Conservation (phyloP, 257 asterid genomes). For the Prunella vulgaris region DNA sequence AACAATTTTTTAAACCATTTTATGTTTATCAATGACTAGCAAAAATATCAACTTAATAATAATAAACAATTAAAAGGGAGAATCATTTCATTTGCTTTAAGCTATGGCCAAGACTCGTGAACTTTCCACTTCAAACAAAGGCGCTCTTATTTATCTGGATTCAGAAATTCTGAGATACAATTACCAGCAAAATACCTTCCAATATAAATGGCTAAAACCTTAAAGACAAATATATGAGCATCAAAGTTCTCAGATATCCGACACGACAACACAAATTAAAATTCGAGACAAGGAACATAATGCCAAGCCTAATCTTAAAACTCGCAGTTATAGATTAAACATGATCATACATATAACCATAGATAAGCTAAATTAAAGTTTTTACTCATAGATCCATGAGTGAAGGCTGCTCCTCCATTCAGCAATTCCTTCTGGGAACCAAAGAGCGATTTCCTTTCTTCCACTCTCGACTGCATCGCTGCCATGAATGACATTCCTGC, state of each 20-base stretch:
- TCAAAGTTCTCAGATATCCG: neutral
- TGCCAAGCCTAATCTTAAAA: constrained; percentile 14
- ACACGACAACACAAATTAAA: neutral
- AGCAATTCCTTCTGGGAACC: constrained; percentile 91
- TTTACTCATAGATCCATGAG: constrained; percentile 87
- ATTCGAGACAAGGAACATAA: constrained; percentile 1
- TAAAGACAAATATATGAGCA: neutral
- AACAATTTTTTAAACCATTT: no score
- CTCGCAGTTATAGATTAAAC: constrained; percentile 2
- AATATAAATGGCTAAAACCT: neutral
- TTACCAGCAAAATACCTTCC: neutral
- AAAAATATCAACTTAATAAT: neutral
- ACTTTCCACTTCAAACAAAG: neutral
- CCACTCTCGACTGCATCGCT: constrained; percentile 93
- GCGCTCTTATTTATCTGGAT: neutral
- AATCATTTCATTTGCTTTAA: neutral
- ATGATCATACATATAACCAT: neutral
- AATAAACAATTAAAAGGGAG: neutral
- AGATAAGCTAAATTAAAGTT: neutral
- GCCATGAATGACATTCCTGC: constrained; percentile 91
- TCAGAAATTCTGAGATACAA: neutral
- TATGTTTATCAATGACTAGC: neutral
- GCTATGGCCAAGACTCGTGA: neutral
- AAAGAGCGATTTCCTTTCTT: constrained; percentile 85
- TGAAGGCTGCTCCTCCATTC: constrained; percentile 86